Conservation (phyloP, 495 filamentous ascomycete species). For the Aspergillus saccharolyticus region DNA sequence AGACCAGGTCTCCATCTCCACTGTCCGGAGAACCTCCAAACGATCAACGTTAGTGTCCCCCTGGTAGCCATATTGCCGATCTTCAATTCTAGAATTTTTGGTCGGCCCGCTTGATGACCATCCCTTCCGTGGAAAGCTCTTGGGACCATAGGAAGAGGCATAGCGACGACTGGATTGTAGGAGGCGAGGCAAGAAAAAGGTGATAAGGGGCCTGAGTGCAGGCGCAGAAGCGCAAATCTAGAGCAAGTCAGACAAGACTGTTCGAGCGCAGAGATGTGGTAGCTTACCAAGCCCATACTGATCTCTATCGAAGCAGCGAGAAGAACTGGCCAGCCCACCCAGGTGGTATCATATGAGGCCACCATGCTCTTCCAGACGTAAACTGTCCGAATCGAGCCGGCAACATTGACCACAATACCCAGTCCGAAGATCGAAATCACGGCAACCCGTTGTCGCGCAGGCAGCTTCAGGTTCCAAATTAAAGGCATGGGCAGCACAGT, state of each 20-base stretch:
- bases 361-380: constrained; percentile 48
- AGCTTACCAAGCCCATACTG: constrained; percentile 54
- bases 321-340: constrained; percentile 50
- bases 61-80: constrained; percentile 5
- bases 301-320: constrained; percentile 53
- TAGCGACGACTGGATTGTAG: constrained; percentile 27
- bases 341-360: constrained; percentile 47
- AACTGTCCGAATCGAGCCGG: constrained; percentile 50
- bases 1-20: constrained; percentile 34
- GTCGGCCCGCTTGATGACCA: constrained; percentile 22
- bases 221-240: constrained; percentile 55
- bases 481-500: constrained; percentile 58
- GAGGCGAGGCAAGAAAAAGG: constrained; percentile 37
- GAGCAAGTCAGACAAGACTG: not conserved
- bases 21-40: constrained; percentile 22
- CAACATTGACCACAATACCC: constrained; percentile 54
- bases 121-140: constrained; percentile 21
- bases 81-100: constrained; percentile 9
- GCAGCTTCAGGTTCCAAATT: constrained; percentile 51
- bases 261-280: not conserved
- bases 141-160: constrained; percentile 19
- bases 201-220: constrained; percentile 49
- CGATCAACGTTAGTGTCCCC: constrained; percentile 8
- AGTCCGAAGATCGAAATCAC: constrained; percentile 55
- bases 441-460: constrained; percentile 48